phyloP scores from a whole-genome alignment of 1,139 yeast genomes.

The Geotrichum candidum region DNA sequence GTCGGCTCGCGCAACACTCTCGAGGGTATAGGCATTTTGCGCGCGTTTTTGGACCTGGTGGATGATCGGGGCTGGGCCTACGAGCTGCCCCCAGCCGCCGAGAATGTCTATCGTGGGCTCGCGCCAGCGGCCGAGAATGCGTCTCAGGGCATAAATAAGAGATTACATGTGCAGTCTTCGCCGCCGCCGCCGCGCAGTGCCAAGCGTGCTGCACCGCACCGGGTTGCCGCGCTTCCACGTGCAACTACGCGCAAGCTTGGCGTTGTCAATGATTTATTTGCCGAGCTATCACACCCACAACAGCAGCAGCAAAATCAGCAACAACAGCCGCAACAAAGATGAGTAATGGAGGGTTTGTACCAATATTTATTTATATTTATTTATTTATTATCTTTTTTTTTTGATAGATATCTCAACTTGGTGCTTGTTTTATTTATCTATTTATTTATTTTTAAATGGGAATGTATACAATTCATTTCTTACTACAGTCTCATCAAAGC shows the following conservation, averaged over 20 bases:
- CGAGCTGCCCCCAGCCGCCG: slow-evolving; percentile 46
- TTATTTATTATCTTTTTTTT: no score
- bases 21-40: slow-evolving; percentile 48
- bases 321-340: background rate
- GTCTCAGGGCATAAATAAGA: background rate
- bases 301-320: background rate
- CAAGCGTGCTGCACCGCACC: background rate
- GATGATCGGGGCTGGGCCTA: slow-evolving; percentile 61
- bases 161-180: background rate
- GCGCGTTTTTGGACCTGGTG: slow-evolving; percentile 57
- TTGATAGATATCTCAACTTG: no score
- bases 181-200: background rate
- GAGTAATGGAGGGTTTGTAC: background rate
- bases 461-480: no score
- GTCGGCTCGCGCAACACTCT: slow-evolving; percentile 63
- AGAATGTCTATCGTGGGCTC: slow-evolving; percentile 32
- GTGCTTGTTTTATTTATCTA: no score
- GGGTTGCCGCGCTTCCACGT: background rate
- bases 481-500: no score
- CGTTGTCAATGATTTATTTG: background rate
- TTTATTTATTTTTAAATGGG: no score
- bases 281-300: background rate
- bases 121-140: background rate
- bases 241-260: background rate
- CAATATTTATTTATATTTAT: no score